Evolutionary conservation across 1,139 yeast genomes (phyloP), one percentile per base, ranked within the genome.

Genomic region (Debaryomyces nepalensis): DNA sequence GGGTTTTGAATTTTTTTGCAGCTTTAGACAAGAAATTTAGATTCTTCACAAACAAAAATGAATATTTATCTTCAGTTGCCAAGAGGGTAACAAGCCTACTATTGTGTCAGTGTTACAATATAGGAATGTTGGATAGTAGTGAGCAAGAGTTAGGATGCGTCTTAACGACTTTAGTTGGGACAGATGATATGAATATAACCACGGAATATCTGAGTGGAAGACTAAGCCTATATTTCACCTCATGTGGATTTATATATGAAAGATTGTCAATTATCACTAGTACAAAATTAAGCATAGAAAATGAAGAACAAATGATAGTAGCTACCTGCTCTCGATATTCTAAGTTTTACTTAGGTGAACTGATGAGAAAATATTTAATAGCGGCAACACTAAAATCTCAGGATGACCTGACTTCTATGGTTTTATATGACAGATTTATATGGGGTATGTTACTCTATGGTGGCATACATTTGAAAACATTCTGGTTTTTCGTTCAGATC

Each of bases 401-500:
- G 1, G 81, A 77, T 52, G 77, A 77, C 49, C 67, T 71, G 0
- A 43, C 56, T 1, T 52, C 64, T 5, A 46, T 64, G 3, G 39
- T 46, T 2, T 43, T 71, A 0, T 66, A 68, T 41, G 70, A 73
- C 35, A 53, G 66, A 15, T 57, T 77, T 0, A 39, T 75, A 2
- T 67, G 73, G 64, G 72, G 70, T 0, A 46, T 76, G 3, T 35
- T 73, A 9, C 49, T 75, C 43, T 64, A 59, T 42, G 82, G 82
- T 8, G 77, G 77, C 0, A 55, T 67, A 18, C 77, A 72, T 47
- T 29, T 75, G 3, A 64, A 65, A 33, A 54, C 67, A 1, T 49
- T 77, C 14, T 73, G 77, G 77, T 62, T 72, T 33, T 69, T 75
- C 44, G 58, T 57, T 29, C 57, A 55, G 19, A 43, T 75, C 26